Conservation (phyloP, 2,329 filamentous ascomycete genomes). For the Colletotrichum australisinense region DNA sequence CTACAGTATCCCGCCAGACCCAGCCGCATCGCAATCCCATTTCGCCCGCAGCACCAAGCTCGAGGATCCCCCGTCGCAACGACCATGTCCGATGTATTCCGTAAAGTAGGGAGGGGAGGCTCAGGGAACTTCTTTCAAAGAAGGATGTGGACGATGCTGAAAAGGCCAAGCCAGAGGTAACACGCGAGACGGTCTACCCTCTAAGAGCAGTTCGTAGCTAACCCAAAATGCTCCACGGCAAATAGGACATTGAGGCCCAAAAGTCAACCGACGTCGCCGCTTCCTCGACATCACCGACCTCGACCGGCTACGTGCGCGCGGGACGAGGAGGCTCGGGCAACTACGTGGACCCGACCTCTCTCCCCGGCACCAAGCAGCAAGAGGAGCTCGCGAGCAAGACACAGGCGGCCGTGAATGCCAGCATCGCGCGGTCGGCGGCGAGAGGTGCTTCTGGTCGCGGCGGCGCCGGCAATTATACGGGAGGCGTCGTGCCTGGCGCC, state of each 20-base stretch:
- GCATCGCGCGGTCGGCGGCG: slow-evolving; percentile 37
- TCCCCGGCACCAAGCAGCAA: slow-evolving; percentile 46
- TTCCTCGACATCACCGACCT: slow-evolving; percentile 38
- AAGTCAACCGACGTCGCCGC: slow-evolving; percentile 36
- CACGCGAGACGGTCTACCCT: neutral
- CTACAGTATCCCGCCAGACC: neutral
- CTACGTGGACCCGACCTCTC: slow-evolving; percentile 55
- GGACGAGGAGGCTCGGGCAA: slow-evolving; percentile 75
- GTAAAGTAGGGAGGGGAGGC: slow-evolving; percentile 69
- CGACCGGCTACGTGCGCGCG: slow-evolving; percentile 49
- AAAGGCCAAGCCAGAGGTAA: slow-evolving; percentile 41
- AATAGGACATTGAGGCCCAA: slow-evolving; percentile 48
- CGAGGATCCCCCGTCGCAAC: neutral
- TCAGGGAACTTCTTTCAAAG: slow-evolving; percentile 71
- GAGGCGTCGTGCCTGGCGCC: slow-evolving; percentile 38
- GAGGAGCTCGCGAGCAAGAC: slow-evolving; percentile 48
- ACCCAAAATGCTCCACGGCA: slow-evolving; percentile 1
- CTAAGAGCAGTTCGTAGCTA: neutral
- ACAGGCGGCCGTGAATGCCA: slow-evolving; percentile 48
- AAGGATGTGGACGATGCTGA: slow-evolving; percentile 60
- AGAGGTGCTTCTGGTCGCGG: slow-evolving; percentile 58
- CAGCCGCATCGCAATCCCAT: neutral
- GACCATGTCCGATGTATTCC: slow-evolving; percentile 54
- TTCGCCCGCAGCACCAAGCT: neutral
- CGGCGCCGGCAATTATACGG: slow-evolving; percentile 67